Percentiles rank a stretch among this genome's conserved stretches.
phyloP scores from a whole-genome alignment of 129 eudicot species.

The Escallonia herrerae region DNA sequence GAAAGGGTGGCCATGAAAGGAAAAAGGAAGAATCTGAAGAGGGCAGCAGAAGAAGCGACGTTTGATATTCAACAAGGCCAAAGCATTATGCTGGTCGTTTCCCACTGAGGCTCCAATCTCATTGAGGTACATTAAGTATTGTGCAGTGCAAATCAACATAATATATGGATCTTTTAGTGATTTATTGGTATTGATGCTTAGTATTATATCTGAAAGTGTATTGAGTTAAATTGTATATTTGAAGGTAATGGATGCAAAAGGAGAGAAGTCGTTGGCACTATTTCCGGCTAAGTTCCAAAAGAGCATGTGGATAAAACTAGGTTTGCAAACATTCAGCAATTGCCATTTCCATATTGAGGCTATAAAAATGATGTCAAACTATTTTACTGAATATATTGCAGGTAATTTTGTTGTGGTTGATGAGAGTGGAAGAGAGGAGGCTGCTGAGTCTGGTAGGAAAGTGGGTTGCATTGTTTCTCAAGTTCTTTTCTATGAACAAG shows the following conservation, averaged over 20 bases:
- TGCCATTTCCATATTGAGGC: neutral
- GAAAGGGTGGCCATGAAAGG: slow-evolving; percentile 34
- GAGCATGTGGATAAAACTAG: slow-evolving; percentile 94
- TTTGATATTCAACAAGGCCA: slow-evolving; percentile 55
- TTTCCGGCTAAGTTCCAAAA: slow-evolving; percentile 94
- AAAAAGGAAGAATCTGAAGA: slow-evolving; percentile 77
- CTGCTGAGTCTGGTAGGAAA: slow-evolving; percentile 70
- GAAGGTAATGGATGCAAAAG: slow-evolving; percentile 71
- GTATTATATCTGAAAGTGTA: no score
- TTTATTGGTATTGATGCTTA: no score
- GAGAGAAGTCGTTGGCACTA: slow-evolving; percentile 53
- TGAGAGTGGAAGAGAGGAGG: slow-evolving; percentile 86
- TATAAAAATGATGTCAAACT: neutral
- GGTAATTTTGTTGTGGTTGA: slow-evolving; percentile 63
- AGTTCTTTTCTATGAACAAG: slow-evolving; percentile 79
- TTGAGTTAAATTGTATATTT: neutral
- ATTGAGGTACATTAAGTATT: slow-evolving; percentile 46
- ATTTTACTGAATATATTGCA: neutral
- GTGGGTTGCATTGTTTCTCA: slow-evolving; percentile 70
- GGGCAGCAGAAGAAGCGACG: slow-evolving; percentile 46
- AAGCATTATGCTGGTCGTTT: slow-evolving; percentile 73
- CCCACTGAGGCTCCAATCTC: slow-evolving; percentile 76
- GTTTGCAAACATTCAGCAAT: slow-evolving; percentile 13
- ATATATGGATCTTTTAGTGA: no score
- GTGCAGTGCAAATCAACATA: neutral